Evolutionary conservation across 1,139 yeast genomes (phyloP).

Genomic region (Protomyces arabidopsidicola): DNA sequence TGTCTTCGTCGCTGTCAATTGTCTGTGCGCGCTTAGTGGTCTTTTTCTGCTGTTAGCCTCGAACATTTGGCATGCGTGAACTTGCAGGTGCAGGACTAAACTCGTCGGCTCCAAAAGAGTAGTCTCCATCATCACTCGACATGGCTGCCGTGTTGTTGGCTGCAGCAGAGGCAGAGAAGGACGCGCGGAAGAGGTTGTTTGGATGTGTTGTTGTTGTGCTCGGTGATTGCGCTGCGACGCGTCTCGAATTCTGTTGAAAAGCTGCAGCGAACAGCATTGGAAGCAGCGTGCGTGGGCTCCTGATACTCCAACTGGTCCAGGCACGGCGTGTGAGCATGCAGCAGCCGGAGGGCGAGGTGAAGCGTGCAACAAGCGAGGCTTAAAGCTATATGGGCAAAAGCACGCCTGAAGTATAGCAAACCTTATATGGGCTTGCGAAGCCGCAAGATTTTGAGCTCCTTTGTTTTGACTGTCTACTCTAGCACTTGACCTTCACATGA

Average conservation of each 20-base stretch:
- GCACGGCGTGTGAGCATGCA: too few relatives aligned
- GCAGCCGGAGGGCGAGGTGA: too few relatives aligned
- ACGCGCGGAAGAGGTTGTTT: not conserved
- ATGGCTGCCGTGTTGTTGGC: not conserved
- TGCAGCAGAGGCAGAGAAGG: not conserved
- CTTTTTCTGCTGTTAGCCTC: constrained; percentile 2
- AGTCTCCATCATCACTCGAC: not conserved
- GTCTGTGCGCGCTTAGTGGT: constrained; percentile 10
- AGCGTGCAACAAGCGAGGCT: too few relatives aligned
- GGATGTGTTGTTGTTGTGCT: not conserved
- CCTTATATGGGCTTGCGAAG: too few relatives aligned
- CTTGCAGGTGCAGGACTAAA: not conserved
- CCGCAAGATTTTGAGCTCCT: too few relatives aligned
- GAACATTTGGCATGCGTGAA: not conserved
- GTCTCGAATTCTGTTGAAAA: not conserved
- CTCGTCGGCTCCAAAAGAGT: not conserved
- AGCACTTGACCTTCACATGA: too few relatives aligned
- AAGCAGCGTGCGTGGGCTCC: too few relatives aligned
- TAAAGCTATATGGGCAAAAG: too few relatives aligned
- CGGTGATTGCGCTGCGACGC: not conserved
- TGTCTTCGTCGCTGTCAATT: constrained; percentile 14
- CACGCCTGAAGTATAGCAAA: too few relatives aligned
- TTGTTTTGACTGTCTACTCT: too few relatives aligned
- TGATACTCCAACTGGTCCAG: too few relatives aligned
- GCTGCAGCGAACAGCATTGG: too few relatives aligned